Base-by-base conservation (phyloP, 1,284 basidiomycete genomes). In the Ganoderma lingzhi region DNA sequence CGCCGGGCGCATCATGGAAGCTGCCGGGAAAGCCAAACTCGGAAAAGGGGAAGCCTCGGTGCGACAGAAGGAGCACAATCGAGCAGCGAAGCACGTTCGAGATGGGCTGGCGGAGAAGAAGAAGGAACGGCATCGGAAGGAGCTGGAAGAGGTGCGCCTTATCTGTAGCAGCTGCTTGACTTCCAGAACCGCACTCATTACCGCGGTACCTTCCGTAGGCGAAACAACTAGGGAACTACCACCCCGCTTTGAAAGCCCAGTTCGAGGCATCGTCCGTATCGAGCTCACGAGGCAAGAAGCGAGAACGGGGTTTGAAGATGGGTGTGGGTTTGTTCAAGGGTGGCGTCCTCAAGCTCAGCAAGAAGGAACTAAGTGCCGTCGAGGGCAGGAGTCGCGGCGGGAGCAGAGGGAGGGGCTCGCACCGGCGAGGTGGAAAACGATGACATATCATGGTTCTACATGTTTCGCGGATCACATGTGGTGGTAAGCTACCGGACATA, bases 221-320 rank as follows among this genome's bases (percentile, higher is more conserved):
- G 2, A 95, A 94, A 80, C 86, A 92, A 70, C 74, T 93, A 68
- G 93, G 93, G 19, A 94, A 93, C 77, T 95, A 94, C 76, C 93
- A 95, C 74, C 92, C 91, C 44, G 83, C 85, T 10, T 81, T 95
- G 66, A 95, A 94, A 77, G 87, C 85, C 70, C 71, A 91, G 5
- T 93, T 89, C 74, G 87, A 87, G 56, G 79, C 79, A 23, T 79
- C 83, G 44, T 78, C 83, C 0, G 78, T 79, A 4, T 72, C 78
- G 14, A 74, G 77, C 15, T 73, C 78, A 19, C 76, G 71, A 42
- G 83, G 81, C 69, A 76, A 71, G 58, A 90, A 86, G 74, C 82
- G 93, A 70, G 84, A 86, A 48, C 85, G 87, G 73, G 93, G 93
- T 3, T 78, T 95, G 44, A 83, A 84, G 70, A 90, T 93, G 89